Evolutionary conservation across 495 filamentous ascomycete genomes (phyloP), one percentile per base, ranked within the genome.

Genomic region (Lophiotrema nucula): DNA sequence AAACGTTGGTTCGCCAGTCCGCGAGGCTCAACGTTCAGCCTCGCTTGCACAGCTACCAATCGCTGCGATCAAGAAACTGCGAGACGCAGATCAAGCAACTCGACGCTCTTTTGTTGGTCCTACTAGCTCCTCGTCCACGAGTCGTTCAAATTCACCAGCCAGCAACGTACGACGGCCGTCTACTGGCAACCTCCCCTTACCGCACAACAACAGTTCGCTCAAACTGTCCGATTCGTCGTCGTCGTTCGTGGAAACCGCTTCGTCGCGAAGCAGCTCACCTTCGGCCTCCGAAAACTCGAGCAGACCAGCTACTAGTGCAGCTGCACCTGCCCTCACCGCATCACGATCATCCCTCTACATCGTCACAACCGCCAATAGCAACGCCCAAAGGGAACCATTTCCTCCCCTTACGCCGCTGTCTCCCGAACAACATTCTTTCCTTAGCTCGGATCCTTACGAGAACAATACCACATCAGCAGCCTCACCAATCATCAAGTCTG

Each of bases 381-480:
- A 15, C 6, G 53, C 55, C 5, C 49, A 42, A 49, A 26, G 23
- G 15, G 27, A 16, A 4, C 37, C 57, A 3, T 56, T 56, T 44
- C 50, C 64, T 10, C 55, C 62, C 2, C 62, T 57, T 10, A 58
- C 62, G 10, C 58, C 62, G 0, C 1, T 3, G 2, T 51, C 54
- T 11, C 39, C 58, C n/a, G 57, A 49, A 26, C 31, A 54, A 3
- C 64, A 56, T 23, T 33, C 64, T n/a, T 66, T 66, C 47, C 50
- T 66, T 1, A 59, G 39, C 39, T 62, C 64, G 2, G 64, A 66
- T 35, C 64, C 64, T 6, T 66, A 62, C 58, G 64, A 60, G 42
- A 62, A 16, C 25, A 19, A 49, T 2, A 59, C 54, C 10, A 45
- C 44, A 25, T 51, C 39, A 13, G 38, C 58, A 13, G 58, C 54